Base-by-base conservation (phyloP, 805 yeast species). In the Candida qinlingensis region DNA sequence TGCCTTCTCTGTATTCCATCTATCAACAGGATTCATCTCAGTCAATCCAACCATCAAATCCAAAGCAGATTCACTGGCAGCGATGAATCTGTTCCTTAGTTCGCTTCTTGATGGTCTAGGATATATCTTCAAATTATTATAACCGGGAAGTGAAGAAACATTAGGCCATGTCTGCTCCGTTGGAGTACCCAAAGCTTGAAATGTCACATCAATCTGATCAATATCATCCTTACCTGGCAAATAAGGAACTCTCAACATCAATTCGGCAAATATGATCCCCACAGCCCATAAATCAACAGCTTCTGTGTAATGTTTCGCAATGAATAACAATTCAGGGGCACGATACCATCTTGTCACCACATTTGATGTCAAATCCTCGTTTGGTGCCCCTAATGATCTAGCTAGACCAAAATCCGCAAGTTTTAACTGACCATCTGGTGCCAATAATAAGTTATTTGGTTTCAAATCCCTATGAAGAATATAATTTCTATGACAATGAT, bases 271-370 rank as follows among this genome's bases (percentile, higher is more conserved):
- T 3, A 94, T 92, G 36, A 90, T 80, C 2, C 99, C 99, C 5
- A 91, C 87, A 0, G 98, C 92, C 99, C 99, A 94, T 10, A 90
- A 71, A 67, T 94, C 99, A 4, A 94, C 79, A 0, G 95, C 95
- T 2, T 83, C 84, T 0, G 96, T 85, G 60, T 94, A 94, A 64
- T 89, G 94, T 42, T 84, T 76, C 0, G 97, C 85, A 1, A 97
- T 97, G 52, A 92, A 80, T 27, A 94, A 69, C 42, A 94, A 70
- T 60, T 94, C 99, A 0, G 99, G 99, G 0, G 98, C 96, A 47
- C 98, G 72, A 66, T 94, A 94, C 99, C 99, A 94, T 51, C 98
- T 71, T 3, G 99, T 94, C 2, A 94, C 99, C 4, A 94, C 99
- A 54, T 91, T 92, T 2, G 96, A 87, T 0, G 98, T 87, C 64